Base-by-base conservation (phyloP, 2,329 filamentous ascomycete species). In the Epichloe brachyelytri region DNA sequence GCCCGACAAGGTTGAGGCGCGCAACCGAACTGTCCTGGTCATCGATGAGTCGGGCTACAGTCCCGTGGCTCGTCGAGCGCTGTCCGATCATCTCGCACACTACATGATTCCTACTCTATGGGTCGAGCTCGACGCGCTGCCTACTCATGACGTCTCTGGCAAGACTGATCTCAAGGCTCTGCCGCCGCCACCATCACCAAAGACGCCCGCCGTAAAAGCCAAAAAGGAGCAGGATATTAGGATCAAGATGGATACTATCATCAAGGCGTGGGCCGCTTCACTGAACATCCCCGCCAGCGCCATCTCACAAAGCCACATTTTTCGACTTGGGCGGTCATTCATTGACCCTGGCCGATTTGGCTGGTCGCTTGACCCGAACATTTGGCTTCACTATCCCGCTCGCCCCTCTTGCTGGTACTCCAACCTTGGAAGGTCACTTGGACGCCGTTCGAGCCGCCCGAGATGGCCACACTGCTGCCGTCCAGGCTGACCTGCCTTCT, bases 21-120 rank as follows among this genome's bases (percentile, higher is more conserved):
- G 69, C 40, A 74, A 79, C 43, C 80, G 84, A 20, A 78, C 81
- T 0, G 66, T 71, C 4, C 72, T 87, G 3, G 77, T 83, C 45
- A 79, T 89, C 45, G 81, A 88, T 53, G 78, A 83, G 51, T 77
- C 80, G 30, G 85, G 84, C 5, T 83, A 86, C 64, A 88, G 85
- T 57, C 80, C 85, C 1, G 75, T 75, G 5, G 80, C 85, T 3
- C 77, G 86, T 45, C 78, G 80, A 51, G 75, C 76, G 15, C 73
- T 91, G 2, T 75, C 81, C 1, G 70, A 76, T 15, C 80, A 81
- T 55, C 74, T 91, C 33, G 86, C 86, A 1, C 85, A 87, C 55
- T 91, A 91, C 66, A 90, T 91, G 86, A 83, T 91, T 50, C 86
- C 86, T 0, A 75, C 83, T 1, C 65, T 89, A 3, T 91, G 86